Evolutionary conservation across 2,329 filamentous ascomycete genomes (phyloP).

Genomic region (Pleomassaria siparia): DNA sequence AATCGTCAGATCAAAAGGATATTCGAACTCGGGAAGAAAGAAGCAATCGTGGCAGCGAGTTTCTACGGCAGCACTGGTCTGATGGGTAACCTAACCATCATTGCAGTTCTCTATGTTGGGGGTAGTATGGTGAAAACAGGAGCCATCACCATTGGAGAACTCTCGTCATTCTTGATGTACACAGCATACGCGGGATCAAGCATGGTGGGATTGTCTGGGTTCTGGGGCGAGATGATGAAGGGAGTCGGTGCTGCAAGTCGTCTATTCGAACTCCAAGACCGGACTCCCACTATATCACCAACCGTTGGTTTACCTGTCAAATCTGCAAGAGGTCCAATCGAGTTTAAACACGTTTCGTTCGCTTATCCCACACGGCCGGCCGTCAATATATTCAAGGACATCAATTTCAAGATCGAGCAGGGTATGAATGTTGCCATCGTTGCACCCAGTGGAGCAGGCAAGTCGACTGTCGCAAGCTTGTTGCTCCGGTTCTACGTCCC

Average conservation of each 20-base stretch:
- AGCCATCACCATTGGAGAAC: conserved; percentile 82
- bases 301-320: conserved; percentile 78
- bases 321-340: conserved; percentile 85
- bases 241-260: conserved; percentile 95
- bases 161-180: conserved; percentile 98
- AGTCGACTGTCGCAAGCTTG: conserved; percentile 92
- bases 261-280: conserved; percentile 92
- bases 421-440: conserved; percentile 96
- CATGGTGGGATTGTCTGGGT: conserved; percentile 89
- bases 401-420: conserved; percentile 88
- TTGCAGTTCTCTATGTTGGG: conserved; percentile 86
- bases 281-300: conserved; percentile 80
- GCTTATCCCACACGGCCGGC: conserved; percentile 92
- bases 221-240: conserved; percentile 99
- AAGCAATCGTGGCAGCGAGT: conserved; percentile 84
- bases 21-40: conserved; percentile 81
- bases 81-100: conserved; percentile 94
- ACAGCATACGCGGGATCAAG: conserved; percentile 84
- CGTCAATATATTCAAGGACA: conserved; percentile 83
- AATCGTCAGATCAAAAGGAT: conserved; percentile 91
- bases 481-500: conserved; percentile 90
- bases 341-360: conserved; percentile 82
- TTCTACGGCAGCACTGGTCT: conserved; percentile 89
- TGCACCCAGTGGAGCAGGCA: conserved; percentile 92
- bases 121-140: conserved; percentile 87